Evolutionary conservation across 768 basidiomycete genomes (phyloP), one percentile per base, ranked within the genome.

Genomic region (Panus rudis): DNA sequence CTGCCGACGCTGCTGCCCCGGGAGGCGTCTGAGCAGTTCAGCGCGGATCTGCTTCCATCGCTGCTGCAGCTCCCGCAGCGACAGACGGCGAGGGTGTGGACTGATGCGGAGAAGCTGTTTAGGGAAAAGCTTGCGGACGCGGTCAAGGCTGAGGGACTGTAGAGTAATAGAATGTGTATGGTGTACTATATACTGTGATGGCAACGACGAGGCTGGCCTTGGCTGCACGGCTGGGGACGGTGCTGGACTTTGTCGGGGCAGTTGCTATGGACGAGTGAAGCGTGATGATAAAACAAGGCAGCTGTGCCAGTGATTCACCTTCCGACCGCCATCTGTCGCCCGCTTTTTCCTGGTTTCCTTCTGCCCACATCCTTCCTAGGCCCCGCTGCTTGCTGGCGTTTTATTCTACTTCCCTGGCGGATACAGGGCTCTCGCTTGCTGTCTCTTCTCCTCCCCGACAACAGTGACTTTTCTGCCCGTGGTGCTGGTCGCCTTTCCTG

Each of bases 11-110:
- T 98, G 46, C 75, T 99, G 26, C 96, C 96, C 19, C 75, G 96
- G 38, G 96, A 99, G 63, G 85, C 94, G 4, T 96, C 92, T 1
- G 94, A 99, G 64, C 92, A 96, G 57, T 98, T 98, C 68, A 92
- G 90, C 56, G 53, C 64, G 2, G 91, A 93, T 63, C 72, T 98
- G 20, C 68, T 94, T 25, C 91, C 92, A 6, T 86, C 90, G 5
- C 64, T 98, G 48, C 61, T 92, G 19, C 64, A 86, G 57, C 78
- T 93, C 52, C 89, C 88, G 1, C 60, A 79, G 41, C 68, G 87
- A 39, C 52, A 70, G 41, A 73, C 60, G 1, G 81, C 82, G 23
- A 75, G 81, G 13, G 90, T 93, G 3, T 97, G 94, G 94, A 72
- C 70, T 4, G 84, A 92, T 41, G 92, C 93, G 1, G 84, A 94